Evolutionary conservation across 805 yeast species (phyloP), one percentile per base, ranked within the genome.

Genomic region (Yarrowia keelungensis): DNA sequence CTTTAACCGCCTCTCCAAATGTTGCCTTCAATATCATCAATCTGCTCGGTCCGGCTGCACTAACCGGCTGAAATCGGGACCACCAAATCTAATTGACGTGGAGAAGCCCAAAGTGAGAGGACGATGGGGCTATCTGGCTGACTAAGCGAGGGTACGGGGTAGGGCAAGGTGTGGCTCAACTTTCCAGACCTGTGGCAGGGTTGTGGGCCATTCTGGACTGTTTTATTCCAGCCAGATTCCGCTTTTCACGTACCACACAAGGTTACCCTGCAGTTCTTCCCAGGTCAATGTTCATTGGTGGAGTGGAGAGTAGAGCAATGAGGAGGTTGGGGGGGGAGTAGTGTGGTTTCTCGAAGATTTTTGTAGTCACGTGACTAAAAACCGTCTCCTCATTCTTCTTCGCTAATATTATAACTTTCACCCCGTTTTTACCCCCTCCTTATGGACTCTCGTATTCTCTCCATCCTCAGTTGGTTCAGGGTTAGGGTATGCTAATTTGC

Each of bases 21-120:
- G n/a, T 53, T 53, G 59, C 59, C 59, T 53, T 45, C 59, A 53
- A 53, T 19, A 16, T 38, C 8, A 39, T 39, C 45, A 53, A 53
- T 53, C 59, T 53, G 59, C 46, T 53, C 59, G 59, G 59, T 53
- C 59, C 59, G 32, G 22, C 47, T 56, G 62, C 62, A 42, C 47
- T 41, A 56, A 41, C 62, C 62, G 62, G 62, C 62, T 56, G 47
- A 41, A 41, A 56, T 56, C 62, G 62, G 62, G 47, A 56, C 47
- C 58, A 16, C 61, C 47, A 41, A 56, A 56, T 41, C 38, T 41
- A n/a, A 42, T 15, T 41, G 47, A 36, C 45, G 32, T 53, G 59
- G 59, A 38, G 59, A 53, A 19, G 59, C 11, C n/a, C 12, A 16
- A 12, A 36, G 51, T 26, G 32, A 16, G 58, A 36, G 58, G 38